Evolutionary conservation across 1,284 basidiomycete species (phyloP).

Genomic region (Marasmius oreades): DNA sequence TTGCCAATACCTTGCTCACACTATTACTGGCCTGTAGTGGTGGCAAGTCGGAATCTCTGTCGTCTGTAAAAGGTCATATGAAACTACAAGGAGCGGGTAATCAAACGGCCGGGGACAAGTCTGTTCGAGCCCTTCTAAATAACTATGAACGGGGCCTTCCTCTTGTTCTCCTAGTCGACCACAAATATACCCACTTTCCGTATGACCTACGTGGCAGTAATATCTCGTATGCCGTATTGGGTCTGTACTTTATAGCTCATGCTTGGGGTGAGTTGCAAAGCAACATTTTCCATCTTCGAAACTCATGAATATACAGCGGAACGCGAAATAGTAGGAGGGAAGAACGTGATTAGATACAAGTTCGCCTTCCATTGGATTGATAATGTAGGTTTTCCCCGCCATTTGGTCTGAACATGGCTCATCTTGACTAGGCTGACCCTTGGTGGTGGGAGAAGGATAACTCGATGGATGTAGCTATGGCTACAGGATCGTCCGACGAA

Average conservation of each 20-base stretch:
- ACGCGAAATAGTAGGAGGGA: conserved; percentile 35
- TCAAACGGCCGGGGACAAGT: conserved; percentile 62
- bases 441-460: conserved; percentile 42
- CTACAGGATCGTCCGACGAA: not conserved
- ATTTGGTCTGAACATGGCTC: not conserved
- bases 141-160: conserved; percentile 50
- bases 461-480: not conserved
- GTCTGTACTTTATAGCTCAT: conserved; percentile 66
- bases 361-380: conserved; percentile 80
- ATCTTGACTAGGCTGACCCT: conserved; percentile 33
- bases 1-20: conserved; percentile 8
- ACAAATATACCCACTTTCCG: conserved; percentile 68
- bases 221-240: conserved; percentile 67
- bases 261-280: conserved; percentile 59
- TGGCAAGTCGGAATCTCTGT: conserved; percentile 59
- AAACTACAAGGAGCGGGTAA: conserved; percentile 46
- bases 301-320: conserved; percentile 58
- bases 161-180: conserved; percentile 65
- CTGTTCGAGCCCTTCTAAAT: conserved; percentile 61
- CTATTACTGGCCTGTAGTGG: conserved; percentile 40
- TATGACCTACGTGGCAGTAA: conserved; percentile 51
- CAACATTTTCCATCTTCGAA: not conserved
- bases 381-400: conserved; percentile 25
- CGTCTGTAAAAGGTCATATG: conserved; percentile 34
- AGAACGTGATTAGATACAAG: conserved; percentile 61